Evolutionary conservation across 225 moss, liverwort and hornwort species (phyloP).

Genomic region (Pseudoscleropodium purum): DNA sequence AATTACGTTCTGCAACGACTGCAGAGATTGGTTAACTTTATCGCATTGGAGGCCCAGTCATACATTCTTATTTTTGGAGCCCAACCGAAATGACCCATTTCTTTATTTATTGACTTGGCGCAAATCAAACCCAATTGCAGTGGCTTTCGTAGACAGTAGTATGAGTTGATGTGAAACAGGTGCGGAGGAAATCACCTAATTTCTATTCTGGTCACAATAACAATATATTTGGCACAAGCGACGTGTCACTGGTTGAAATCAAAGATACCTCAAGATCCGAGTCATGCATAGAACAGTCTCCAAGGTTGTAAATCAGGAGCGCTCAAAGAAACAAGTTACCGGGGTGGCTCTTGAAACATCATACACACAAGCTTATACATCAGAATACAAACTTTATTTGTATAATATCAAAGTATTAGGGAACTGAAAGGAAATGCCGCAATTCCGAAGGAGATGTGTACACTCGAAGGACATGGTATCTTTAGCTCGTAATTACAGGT

Average conservation of each 20-base stretch:
- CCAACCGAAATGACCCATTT: not conserved
- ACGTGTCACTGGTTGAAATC: not conserved
- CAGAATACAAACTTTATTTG: not conserved
- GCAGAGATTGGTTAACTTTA: not conserved
- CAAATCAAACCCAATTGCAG: not conserved
- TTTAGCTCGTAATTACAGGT: conserved; percentile 22
- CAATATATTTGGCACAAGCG: not conserved
- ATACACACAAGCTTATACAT: not conserved
- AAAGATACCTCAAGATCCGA: not conserved
- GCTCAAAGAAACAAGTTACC: not conserved
- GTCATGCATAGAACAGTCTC: not conserved
- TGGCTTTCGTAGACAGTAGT: too few relatives aligned
- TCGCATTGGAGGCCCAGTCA: not conserved
- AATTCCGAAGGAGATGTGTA: conserved; percentile 3
- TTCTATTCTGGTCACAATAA: not conserved
- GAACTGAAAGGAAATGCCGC: not conserved
- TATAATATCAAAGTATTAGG: not conserved
- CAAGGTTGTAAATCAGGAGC: not conserved
- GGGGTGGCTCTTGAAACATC: not conserved
- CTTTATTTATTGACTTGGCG: not conserved
- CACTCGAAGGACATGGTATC: conserved; percentile 9
- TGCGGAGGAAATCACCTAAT: not conserved
- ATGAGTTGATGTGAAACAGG: not conserved
- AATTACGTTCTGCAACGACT: not conserved
- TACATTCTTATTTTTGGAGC: too few relatives aligned